Conservation (phyloP, 345 rosid genomes). For the Rhodamnia rubescens region DNA sequence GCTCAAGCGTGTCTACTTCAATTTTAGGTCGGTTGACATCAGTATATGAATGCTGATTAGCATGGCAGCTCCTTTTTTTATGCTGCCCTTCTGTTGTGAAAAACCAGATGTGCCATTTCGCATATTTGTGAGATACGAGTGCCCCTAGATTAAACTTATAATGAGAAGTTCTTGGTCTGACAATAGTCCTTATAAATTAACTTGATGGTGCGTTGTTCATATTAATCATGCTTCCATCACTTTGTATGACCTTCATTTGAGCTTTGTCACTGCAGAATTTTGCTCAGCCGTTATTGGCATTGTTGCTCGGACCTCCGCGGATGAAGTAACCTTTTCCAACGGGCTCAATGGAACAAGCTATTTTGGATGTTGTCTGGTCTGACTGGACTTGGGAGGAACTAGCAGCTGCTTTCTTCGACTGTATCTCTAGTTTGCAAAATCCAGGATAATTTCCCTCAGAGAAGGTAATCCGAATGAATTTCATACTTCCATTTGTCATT, state of each 20-base stretch:
- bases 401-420: not conserved
- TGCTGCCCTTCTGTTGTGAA: not conserved
- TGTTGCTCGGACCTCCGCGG: too few relatives aligned
- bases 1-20: not conserved
- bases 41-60: not conserved
- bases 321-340: too few relatives aligned
- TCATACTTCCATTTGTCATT: not conserved
- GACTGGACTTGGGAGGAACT: not conserved
- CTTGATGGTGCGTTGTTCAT: not conserved
- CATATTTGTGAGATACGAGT: not conserved
- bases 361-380: not conserved
- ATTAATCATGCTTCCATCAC: not conserved
- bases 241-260: not conserved
- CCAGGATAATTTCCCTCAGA: not conserved
- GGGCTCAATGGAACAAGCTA: too few relatives aligned
- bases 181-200: not conserved
- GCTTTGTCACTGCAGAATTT: not conserved
- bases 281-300: not conserved
- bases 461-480: not conserved
- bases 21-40: not conserved
- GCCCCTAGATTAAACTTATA: not conserved
- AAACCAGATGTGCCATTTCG: not conserved
- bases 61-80: not conserved
- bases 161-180: not conserved
- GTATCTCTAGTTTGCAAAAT: not conserved